Evolutionary conservation across 495 filamentous ascomycete genomes (phyloP), one percentile per base, ranked within the genome.

Genomic region (Penicillium canescens): DNA sequence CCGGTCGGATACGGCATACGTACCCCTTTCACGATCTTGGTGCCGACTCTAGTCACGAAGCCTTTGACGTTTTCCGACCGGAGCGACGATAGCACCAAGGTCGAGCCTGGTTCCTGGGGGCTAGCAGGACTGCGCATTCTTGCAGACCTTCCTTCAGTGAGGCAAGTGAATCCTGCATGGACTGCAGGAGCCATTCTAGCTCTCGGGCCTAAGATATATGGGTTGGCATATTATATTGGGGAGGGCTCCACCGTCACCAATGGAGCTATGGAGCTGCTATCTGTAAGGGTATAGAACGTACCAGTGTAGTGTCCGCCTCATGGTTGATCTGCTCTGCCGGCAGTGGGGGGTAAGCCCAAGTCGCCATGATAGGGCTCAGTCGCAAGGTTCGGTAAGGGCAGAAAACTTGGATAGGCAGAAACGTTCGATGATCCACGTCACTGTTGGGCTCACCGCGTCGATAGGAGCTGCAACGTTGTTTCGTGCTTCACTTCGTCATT

Each of bases 61-160:
- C 94, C 94, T 67, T 98, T 98, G 33, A 98, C 85, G 55, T 80
- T 84, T 74, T 98, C 94, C 42, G 88, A 90, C 14, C 95, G 82
- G 34, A 87, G 75, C n/a, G 91, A 94, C 47, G 89, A 92, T 24
- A 98, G 77, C 6, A 89, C 92, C 42, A 98, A 83, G 4, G 92
- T 98, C 48, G 85, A 89, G 11, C 89, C 89, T 2, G 87, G 86
- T 58, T 96, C 90, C 53, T 85, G 76, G 3, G 91, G 9, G 90
- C 84, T 33, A 98, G 82, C 8, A 98, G 82, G 21, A 83, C 81
- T 42, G 86, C 84, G 70, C 94, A 98, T 74, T 96, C 92, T 69
- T 92, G 84, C 13, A 98, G 84, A 42, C 93, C 92, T 63, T 83
- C 81, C 69, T 91, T 89, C 53, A 98, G 69, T 11, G 88, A 86